A percentile compares a stretch with the other conserved stretches of the same genome.
These are phyloP conservation scores for Gillenia trifoliata DNA, from an alignment of 306 rosid genomes.

Conservation along the genomic window DNA sequence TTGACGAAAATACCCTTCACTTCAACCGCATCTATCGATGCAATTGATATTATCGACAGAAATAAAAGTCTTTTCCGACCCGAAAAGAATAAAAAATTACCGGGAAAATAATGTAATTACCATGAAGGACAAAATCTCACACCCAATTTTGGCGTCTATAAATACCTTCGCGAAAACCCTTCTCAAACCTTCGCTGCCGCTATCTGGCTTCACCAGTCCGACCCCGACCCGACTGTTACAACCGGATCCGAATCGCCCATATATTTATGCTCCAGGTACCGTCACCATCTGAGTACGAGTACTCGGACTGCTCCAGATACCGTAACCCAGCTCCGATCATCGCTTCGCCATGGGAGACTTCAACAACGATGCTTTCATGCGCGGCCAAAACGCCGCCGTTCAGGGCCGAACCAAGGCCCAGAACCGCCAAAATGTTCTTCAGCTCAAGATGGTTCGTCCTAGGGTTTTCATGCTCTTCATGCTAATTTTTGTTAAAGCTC, in stretches of 20 bases:
- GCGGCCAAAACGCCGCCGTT: conserved; percentile 97
- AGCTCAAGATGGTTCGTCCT: conserved; percentile 75
- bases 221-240: conserved; percentile 7
- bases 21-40: too few species aligned
- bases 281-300: conserved; percentile 7
- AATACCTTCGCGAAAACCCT: conserved; percentile 11
- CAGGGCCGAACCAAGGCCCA: conserved; percentile 98
- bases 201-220: conserved; percentile 3
- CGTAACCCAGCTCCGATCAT: conserved; percentile 15
- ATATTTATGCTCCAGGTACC: conserved; percentile 7
- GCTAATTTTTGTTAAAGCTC: neutral
- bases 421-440: conserved; percentile 96
- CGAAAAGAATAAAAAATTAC: neutral
- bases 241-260: conserved; percentile 22
- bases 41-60: too few species aligned
- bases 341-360: conserved; percentile 70
- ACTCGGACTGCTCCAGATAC: neutral
- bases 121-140: neutral
- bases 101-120: neutral
- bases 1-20: too few species aligned
- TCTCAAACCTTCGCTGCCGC: conserved; percentile 6
- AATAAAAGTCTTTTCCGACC: too few species aligned
- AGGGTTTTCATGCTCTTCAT: neutral
- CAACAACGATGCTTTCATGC: conserved; percentile 73
- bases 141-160: conserved; percentile 2